phyloP scores from a whole-genome alignment of 768 basidiomycete genomes.

The Rhizopogon salebrosus region DNA sequence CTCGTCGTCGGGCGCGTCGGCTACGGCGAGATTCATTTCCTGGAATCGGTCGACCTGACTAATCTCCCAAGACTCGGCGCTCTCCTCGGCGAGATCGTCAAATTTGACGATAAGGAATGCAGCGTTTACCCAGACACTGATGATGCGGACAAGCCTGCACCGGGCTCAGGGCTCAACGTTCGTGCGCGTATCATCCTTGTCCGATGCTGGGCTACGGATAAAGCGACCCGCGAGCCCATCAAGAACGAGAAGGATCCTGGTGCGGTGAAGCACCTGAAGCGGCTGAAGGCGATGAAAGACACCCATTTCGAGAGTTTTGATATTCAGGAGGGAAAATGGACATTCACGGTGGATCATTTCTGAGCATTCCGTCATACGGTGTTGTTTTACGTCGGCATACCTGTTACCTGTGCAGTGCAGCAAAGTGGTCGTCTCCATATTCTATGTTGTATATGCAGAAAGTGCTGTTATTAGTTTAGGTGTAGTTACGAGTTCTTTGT shows the following conservation, averaged over 20 bases:
- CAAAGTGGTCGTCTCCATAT: background rate
- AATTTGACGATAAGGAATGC: conserved; percentile 89
- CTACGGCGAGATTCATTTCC: conserved; percentile 82
- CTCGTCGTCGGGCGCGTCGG: conserved; percentile 89
- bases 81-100: conserved; percentile 80
- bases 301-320: conserved; percentile 84
- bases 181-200: conserved; percentile 72
- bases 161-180: conserved; percentile 87
- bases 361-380: conserved; percentile 26
- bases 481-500: conserved; percentile 13
- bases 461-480: conserved; percentile 9
- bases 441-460: conserved; percentile 3
- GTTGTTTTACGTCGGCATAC: background rate
- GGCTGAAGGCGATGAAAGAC: conserved; percentile 78
- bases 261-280: conserved; percentile 69
- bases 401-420: background rate
- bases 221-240: conserved; percentile 85
- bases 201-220: conserved; percentile 86
- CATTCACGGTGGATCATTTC: conserved; percentile 92
- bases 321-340: conserved; percentile 81
- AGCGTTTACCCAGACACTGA: conserved; percentile 90
- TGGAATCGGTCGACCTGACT: conserved; percentile 82
- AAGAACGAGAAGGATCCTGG: conserved; percentile 72
- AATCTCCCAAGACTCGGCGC: conserved; percentile 73
- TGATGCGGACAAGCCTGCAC: conserved; percentile 77